A percentile compares a stretch with the other conserved stretches of the same genome.
These are phyloP conservation scores for Daldinia decipiens DNA, from an alignment of 495 filamentous ascomycete species.

Conservation along the genomic window DNA sequence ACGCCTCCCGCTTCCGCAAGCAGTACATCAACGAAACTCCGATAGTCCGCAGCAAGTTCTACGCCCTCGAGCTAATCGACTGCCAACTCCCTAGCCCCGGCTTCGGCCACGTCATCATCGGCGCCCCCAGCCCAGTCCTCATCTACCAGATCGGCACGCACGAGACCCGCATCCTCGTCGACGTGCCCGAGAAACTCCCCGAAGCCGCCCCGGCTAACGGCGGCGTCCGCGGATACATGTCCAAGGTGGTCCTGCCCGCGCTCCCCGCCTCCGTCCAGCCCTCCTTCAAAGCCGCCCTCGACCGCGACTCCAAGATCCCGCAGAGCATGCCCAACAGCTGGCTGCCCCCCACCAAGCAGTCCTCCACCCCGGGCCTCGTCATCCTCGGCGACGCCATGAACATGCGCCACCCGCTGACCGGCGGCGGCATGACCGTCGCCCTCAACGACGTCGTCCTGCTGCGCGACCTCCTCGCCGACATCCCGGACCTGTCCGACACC, in stretches of 20 bases:
- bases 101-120: conserved; percentile 89
- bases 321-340: conserved; percentile 94
- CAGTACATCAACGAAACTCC: conserved; percentile 74
- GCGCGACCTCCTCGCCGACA: conserved; percentile 70
- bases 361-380: conserved; percentile 73
- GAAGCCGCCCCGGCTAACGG: conserved; percentile 74
- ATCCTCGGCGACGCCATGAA: conserved; percentile 93
- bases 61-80: conserved; percentile 90
- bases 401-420: conserved; percentile 95
- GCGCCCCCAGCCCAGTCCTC: conserved; percentile 80
- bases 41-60: conserved; percentile 83
- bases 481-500: conserved; percentile 77
- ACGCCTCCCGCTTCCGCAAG: conserved; percentile 92
- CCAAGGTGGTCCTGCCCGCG: conserved; percentile 77
- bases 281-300: conserved; percentile 78
- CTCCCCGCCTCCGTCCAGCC: conserved; percentile 79
- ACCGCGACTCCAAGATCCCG: conserved; percentile 72
- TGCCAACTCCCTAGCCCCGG: conserved; percentile 74
- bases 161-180: conserved; percentile 90
- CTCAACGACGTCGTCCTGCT: conserved; percentile 87
- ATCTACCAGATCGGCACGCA: conserved; percentile 97
- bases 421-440: conserved; percentile 95
- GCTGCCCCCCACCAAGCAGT: conserved; percentile 76
- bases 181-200: conserved; percentile 85
- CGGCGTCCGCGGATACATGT: conserved; percentile 83